Conservation (phyloP, 2,329 filamentous ascomycete species). For the Colletotrichum tropicicola region DNA sequence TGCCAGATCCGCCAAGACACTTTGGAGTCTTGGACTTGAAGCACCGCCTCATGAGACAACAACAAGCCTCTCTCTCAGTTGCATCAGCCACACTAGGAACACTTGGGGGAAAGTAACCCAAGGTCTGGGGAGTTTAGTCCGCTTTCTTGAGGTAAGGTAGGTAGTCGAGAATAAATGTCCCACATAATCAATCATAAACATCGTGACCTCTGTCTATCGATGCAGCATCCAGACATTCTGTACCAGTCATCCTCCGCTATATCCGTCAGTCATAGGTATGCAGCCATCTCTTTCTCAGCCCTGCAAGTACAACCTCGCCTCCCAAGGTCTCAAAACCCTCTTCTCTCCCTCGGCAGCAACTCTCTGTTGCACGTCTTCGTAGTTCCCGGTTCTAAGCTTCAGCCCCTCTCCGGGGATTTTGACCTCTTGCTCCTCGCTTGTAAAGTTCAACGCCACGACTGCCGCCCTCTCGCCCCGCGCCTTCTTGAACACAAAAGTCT, state of each 20-base stretch:
- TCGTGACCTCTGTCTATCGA: constrained; percentile 20
- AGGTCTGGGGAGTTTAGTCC: background rate
- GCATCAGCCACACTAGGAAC: too few species aligned
- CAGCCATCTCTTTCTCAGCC: background rate
- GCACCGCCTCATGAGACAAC: too few species aligned
- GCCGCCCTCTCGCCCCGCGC: constrained; percentile 37
- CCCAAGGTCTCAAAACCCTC: constrained; percentile 42
- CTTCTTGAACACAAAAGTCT: constrained; percentile 57
- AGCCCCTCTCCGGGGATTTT: constrained; percentile 30
- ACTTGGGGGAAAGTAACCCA: background rate
- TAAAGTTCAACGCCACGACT: constrained; percentile 49
- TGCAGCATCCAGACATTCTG: background rate
- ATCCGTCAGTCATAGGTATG: background rate
- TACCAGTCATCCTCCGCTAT: background rate
- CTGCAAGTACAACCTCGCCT: constrained; percentile 43
- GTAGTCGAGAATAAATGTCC: too few species aligned
- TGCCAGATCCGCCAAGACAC: too few species aligned
- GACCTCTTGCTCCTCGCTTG: constrained; percentile 41
- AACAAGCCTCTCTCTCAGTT: too few species aligned
- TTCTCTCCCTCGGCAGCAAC: constrained; percentile 20
- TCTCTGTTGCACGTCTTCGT: constrained; percentile 34
- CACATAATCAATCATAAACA: constrained; percentile 23
- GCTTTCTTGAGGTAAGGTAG: too few species aligned
- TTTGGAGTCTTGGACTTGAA: too few species aligned
- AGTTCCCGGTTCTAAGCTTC: constrained; percentile 40